Conservation (phyloP, 176 grass and related monocot species). For the Juncus inflexus region DNA sequence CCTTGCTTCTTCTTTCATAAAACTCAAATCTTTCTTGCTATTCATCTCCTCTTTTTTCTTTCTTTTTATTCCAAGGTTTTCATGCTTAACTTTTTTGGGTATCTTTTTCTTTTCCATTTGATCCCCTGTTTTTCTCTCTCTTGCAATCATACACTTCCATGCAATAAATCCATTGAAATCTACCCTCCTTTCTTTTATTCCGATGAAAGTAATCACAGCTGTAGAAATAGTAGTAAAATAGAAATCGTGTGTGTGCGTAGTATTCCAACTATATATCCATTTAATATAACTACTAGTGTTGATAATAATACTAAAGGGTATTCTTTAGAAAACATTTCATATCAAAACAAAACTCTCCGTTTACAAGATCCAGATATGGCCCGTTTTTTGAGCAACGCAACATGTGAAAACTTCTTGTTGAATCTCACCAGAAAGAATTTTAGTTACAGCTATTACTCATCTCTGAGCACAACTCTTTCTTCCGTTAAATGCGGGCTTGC, state of each 20-base stretch:
- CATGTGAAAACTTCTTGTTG: too few relatives aligned
- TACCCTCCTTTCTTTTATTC: background rate
- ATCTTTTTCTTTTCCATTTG: background rate
- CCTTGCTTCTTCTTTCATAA: too few relatives aligned
- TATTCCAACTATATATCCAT: background rate
- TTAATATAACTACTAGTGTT: too few relatives aligned
- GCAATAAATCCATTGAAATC: background rate
- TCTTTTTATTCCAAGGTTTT: background rate
- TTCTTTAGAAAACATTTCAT: background rate
- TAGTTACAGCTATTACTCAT: too few relatives aligned
- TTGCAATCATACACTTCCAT: background rate
- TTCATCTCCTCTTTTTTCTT: background rate
- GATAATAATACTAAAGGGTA: background rate
- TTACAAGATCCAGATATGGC: too few relatives aligned
- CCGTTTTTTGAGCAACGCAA: too few relatives aligned
- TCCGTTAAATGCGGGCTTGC: background rate
- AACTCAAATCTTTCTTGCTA: too few relatives aligned
- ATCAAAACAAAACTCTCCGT: background rate
- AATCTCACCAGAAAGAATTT: too few relatives aligned
- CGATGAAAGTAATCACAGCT: background rate
- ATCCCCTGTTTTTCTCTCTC: background rate
- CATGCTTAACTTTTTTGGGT: background rate
- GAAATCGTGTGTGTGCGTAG: background rate
- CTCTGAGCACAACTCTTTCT: too few relatives aligned
- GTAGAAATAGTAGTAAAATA: background rate